These are phyloP conservation scores for Chlorella sp. DNA, from an alignment of 139 green algal species.

Conservation along the genomic window DNA sequence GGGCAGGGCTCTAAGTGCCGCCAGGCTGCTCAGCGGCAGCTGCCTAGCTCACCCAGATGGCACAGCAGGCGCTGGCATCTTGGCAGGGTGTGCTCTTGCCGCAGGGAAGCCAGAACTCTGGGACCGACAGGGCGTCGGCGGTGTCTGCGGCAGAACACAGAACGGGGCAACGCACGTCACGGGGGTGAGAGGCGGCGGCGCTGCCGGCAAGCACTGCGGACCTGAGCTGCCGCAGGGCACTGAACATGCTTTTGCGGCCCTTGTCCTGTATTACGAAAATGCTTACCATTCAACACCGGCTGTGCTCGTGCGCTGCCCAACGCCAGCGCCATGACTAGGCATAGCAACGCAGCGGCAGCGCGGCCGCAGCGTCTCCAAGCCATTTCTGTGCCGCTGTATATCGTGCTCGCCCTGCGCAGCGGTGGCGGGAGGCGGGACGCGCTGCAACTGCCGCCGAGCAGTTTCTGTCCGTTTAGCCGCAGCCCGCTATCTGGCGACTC, in stretches of 20 bases:
- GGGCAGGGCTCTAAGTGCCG: background rate
- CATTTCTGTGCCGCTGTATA: too few species aligned
- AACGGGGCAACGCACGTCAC: background rate
- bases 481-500: too few species aligned
- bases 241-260: background rate
- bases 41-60: background rate
- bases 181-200: background rate
- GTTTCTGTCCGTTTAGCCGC: too few species aligned
- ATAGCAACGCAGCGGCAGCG: background rate
- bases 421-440: too few species aligned
- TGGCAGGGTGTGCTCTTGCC: background rate
- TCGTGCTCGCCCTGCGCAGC: too few species aligned
- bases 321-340: background rate
- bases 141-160: background rate
- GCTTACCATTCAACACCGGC: background rate
- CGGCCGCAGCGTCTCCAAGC: background rate
- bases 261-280: background rate
- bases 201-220: too few species aligned
- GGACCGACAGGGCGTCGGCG: background rate
- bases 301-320: background rate
- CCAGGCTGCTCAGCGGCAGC: too few species aligned
- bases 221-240: too few species aligned
- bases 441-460: too few species aligned
- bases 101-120: conserved; percentile 11
- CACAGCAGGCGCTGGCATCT: conserved; percentile 2